Base-by-base conservation (phyloP, 1,139 yeast species). In the Nakaseomyces kungkrabaensis region DNA sequence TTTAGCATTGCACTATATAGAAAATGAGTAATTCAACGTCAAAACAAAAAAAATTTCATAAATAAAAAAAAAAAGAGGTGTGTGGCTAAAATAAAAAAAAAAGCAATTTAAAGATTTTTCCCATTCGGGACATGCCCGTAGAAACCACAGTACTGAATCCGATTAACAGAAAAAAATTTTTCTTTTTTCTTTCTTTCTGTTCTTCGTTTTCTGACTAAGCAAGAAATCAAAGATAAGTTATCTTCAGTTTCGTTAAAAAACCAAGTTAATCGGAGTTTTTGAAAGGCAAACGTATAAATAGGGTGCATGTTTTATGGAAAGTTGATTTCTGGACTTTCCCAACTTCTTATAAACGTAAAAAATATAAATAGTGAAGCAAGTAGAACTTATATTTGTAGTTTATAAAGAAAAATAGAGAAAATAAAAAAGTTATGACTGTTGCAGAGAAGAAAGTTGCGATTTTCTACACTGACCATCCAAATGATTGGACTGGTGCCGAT, bases 391-490 rank as follows among this genome's bases (percentile, higher is more conserved):
- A 17, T 17, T 17, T 17, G 22, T 17, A 17, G 22, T 17, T 17
- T 17, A 17, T 17, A 17, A 17, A 17, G 3, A 17, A 17, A 17
- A 17, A 17, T 17, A 17, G 22, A 17, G 22, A 17, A 17, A 17
- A 17, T 17, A 17, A 29, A 29, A 29, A 10, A 29, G 32, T 29
- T 3, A 46, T 46, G 48, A 46, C 48, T 32, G 43, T 46, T 27
- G 44, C 34, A 8, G 44, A 27, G 24, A 53, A 48, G 48, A 58
- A 55, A 54, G 37, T 60, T 53, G 48, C 63, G 65, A 42, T 70
- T n/a, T 53, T 62, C 17, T 55, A 58, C 44, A 56, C 63, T 6
- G 67, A 62, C 37, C 52, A 51, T 38, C 53, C 50, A 31, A 54
- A 51, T 4, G 59, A 58, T 27, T 56, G 59, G 57, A 58, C 56